Percentiles rank a stretch among this genome's conserved stretches.
Evolutionary conservation across 495 filamentous ascomycete species (phyloP).

Genomic region (Trichoderma asperelloides): DNA sequence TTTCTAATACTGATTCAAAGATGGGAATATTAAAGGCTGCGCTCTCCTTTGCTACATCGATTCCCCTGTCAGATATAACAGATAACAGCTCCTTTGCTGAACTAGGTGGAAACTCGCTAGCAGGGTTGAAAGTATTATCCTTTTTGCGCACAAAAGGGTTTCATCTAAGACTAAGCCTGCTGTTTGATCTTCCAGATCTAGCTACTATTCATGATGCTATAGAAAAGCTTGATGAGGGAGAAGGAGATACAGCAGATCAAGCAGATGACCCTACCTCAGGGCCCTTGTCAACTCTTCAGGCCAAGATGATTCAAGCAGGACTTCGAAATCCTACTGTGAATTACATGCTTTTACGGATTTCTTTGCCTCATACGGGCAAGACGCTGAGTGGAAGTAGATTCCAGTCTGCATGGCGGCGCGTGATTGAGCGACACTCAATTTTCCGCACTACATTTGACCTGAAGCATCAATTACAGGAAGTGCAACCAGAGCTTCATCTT

Average conservation of each 20-base stretch:
- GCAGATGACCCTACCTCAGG: background rate
- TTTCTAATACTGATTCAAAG: background rate
- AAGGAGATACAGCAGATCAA: background rate
- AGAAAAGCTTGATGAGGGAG: background rate
- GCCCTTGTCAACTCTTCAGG: background rate
- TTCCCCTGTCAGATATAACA: background rate
- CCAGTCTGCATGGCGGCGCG: background rate
- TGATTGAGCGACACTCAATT: background rate
- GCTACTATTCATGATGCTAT: background rate
- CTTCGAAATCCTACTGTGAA: background rate
- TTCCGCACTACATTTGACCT: background rate
- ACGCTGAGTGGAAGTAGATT: background rate
- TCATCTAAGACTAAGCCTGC: background rate
- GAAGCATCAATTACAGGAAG: background rate
- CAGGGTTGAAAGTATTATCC: background rate
- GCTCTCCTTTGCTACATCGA: background rate
- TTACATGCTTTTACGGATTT: background rate
- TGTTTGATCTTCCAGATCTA: background rate
- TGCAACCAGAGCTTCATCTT: background rate
- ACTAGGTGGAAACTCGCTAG: background rate
- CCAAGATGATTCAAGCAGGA: background rate
- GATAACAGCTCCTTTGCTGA: background rate
- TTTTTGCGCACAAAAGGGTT: background rate
- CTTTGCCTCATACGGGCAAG: background rate
- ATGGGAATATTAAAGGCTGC: background rate